Percentiles rank a stretch among this genome's conserved stretches.
phyloP scores from a whole-genome alignment of 225 moss, liverwort and hornwort genomes.

The Asterella californica region DNA sequence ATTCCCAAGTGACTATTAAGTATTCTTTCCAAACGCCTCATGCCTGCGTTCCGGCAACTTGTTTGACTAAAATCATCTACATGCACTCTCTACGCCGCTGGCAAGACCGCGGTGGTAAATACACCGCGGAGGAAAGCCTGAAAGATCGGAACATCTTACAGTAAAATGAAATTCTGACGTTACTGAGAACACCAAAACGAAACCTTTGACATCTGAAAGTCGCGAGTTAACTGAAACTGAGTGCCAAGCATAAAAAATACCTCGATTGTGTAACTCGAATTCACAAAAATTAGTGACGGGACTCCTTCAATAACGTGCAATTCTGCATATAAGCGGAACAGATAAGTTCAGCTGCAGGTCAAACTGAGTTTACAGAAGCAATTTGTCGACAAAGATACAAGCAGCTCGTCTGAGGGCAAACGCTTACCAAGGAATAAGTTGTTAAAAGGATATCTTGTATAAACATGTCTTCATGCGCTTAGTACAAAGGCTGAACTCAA shows the following conservation, averaged over 20 bases:
- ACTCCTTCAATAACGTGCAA: slow-evolving; percentile 91
- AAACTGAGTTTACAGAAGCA: neutral
- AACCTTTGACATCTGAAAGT: neutral
- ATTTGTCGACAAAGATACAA: neutral
- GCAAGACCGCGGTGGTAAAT: neutral
- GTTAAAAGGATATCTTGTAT: neutral
- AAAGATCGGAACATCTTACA: neutral
- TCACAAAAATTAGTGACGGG: slow-evolving; percentile 92
- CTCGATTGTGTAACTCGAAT: slow-evolving; percentile 97
- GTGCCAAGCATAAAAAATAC: slow-evolving; percentile 31
- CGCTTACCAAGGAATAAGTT: neutral
- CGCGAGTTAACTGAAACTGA: neutral
- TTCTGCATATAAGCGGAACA: slow-evolving; percentile 45
- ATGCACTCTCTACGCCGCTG: neutral
- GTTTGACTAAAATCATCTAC: neutral
- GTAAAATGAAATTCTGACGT: no score
- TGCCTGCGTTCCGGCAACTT: neutral
- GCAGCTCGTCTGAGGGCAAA: neutral
- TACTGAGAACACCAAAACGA: no score
- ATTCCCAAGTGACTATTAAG: neutral
- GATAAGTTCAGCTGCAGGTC: neutral
- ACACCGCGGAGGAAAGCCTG: neutral
- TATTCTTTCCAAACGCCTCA: neutral
- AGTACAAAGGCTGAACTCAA: neutral
- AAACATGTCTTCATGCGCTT: neutral